Evolutionary conservation across 257 asterid genomes (phyloP), one percentile per base, ranked within the genome.

Genomic region (Nicotiana obtusifolia): DNA sequence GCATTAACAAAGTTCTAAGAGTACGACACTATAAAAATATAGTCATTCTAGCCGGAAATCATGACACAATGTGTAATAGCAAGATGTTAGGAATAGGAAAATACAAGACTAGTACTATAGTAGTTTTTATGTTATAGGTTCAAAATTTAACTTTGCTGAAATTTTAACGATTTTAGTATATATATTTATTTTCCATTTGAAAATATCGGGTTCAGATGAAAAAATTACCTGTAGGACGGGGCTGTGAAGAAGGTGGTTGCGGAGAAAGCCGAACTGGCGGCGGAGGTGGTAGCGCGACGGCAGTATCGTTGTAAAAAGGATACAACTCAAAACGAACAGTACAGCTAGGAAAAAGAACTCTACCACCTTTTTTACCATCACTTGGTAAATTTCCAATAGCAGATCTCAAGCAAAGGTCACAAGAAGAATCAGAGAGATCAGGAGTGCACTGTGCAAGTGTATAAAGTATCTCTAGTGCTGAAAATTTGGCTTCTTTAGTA

Each of bases 371-470:
- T 7, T 0, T 37, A 6, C 54, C 76, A 31, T 0, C 10, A 22
- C 0, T 0, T 0, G 82, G 78, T 10, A 82, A 24, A 0, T 0
- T 7, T 0, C 15, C 9, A 4, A 86, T 41, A 20, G 59, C 77
- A 15, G 1, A 30, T 2, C 22, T 13, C 16, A 84, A 83, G 69
- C 87, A 86, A 5, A 2, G 1, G 3, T 5, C 14, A 41, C 84
- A 84, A 11, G 77, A 64, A 15, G 2, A 1, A 19, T 2, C 4
- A 5, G 87, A 64, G 7, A 86, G 7, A 80, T 84, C 84, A 53
- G 87, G 86, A 31, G 84, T 84, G 66, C 86, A 84, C 76, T 86
- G 86, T 17, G 44, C 86, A 3, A 81, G 64, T 8, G 69, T 17
- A 49, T 82, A 82, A 10, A 84, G 1, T 20, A 0, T 71, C 44